These are phyloP conservation scores for Thalia dealbata DNA, from an alignment of 176 grass and related monocot species.

Conservation along the genomic window DNA sequence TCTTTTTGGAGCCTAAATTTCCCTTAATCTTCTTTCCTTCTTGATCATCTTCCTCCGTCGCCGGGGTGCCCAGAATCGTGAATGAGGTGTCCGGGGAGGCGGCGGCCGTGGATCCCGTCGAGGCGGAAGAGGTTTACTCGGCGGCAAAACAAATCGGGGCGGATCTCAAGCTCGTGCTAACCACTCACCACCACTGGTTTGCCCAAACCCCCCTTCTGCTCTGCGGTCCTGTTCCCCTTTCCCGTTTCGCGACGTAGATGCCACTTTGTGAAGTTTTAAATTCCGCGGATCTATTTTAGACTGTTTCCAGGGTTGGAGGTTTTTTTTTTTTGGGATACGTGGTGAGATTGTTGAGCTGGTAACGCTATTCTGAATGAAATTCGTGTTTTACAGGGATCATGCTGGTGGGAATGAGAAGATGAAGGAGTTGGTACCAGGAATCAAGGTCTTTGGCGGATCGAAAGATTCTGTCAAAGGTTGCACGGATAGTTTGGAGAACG, in stretches of 20 bases:
- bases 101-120: constrained; percentile 70
- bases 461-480: constrained; percentile 77
- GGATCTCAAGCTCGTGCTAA: constrained; percentile 49
- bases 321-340: background rate
- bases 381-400: constrained; percentile 58
- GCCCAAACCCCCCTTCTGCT: background rate
- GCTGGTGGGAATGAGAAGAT: constrained; percentile 95
- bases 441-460: constrained; percentile 87
- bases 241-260: background rate
- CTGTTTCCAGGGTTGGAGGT: background rate
- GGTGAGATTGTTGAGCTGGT: background rate
- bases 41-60: background rate
- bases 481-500: constrained; percentile 73
- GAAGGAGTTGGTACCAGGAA: constrained; percentile 41
- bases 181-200: constrained; percentile 91
- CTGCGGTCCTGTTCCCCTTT: background rate
- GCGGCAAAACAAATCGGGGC: constrained; percentile 54
- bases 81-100: constrained; percentile 71
- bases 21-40: background rate
- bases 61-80: constrained; percentile 43
- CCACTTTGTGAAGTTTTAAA: background rate
- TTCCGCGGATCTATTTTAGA: background rate
- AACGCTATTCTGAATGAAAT: background rate
- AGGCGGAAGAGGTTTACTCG: constrained; percentile 65
- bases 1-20: background rate